phyloP scores from a whole-genome alignment of 208 protist species.

The Herpetomonas tarakana region DNA sequence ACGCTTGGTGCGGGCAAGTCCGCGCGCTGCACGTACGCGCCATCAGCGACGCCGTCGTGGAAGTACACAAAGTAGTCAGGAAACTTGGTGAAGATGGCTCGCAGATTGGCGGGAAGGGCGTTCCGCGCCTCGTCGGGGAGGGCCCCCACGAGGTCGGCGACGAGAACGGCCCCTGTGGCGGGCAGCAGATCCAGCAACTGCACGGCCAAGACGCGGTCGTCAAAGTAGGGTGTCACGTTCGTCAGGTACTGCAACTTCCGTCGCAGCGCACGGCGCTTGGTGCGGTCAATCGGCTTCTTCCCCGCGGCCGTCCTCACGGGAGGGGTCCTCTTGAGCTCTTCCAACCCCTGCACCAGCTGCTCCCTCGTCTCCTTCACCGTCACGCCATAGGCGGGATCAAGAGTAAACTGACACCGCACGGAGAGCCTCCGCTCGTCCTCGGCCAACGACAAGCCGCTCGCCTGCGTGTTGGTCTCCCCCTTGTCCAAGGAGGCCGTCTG shows the following conservation, averaged over 20 bases:
- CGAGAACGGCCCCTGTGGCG: constrained; percentile 14
- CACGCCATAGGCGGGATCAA: neutral
- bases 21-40: constrained; percentile 62
- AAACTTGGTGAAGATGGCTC: constrained; percentile 10
- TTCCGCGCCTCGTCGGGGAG: constrained; percentile 16
- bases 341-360: neutral
- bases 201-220: constrained; percentile 68
- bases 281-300: neutral
- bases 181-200: constrained; percentile 76
- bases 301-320: neutral
- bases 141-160: constrained; percentile 10
- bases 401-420: constrained; percentile 39
- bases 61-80: constrained; percentile 25
- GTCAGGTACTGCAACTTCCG: constrained; percentile 45
- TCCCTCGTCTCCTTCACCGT: neutral
- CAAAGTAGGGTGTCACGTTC: constrained; percentile 63
- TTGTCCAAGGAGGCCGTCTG: too few species aligned
- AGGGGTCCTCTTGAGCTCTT: neutral
- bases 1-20: constrained; percentile 40
- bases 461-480: too few species aligned
- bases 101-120: constrained; percentile 20
- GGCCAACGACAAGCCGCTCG: neutral
- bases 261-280: constrained; percentile 21
- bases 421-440: constrained; percentile 8
- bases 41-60: constrained; percentile 15